Base-by-base conservation (phyloP, 352 stramenopile species). In the Pythium apleroticum region DNA sequence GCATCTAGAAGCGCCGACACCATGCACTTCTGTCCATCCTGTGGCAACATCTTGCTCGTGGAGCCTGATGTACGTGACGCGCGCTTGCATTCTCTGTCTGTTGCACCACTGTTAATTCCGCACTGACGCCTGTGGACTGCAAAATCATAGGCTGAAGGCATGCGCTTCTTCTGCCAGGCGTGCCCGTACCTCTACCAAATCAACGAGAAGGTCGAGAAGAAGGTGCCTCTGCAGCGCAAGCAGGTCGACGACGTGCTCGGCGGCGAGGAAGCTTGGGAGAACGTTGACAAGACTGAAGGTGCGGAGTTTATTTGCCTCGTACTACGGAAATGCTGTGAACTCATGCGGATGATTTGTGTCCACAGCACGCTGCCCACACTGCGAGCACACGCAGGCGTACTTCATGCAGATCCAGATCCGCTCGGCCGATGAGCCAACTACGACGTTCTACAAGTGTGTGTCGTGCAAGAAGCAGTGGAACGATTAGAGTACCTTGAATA, bases 401-500 rank as follows among this genome's bases (percentile, higher is more conserved):
- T 99, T 99, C 83, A 99, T 99, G 95, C 97, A 99, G 84, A 99
- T 99, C 77, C 98, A 99, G 84, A 99, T 99, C 81, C 87, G 98
- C 49, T 99, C 96, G 60, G 97, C 97, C 9, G 96, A 99, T 68
- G 96, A 99, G 72, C 96, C 96, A 6, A 99, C 98, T 87, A 99
- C 97, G 48, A 98, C 97, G n/a, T 99, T 99, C 81, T 99, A 99
- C 87, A 99, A 99, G 76, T 99, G 98, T 75, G 93, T 97, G 35
- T 91, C 97, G 66, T 99, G 97, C 78, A 97, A 93, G 65, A 92
- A 98, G 80, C 95, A 98, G 74, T 99, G 97, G 97, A 97, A 95
- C 73, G 90, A 97, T 66, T 91, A 88, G 73, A 20, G 43, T 28
- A 45, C 39, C n/a, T 37, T 25, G 15, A 65, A 37, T 19, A 33